Evolutionary conservation across 148 eudicot genomes (phyloP).

Genomic region (Pouteria glomerata): DNA sequence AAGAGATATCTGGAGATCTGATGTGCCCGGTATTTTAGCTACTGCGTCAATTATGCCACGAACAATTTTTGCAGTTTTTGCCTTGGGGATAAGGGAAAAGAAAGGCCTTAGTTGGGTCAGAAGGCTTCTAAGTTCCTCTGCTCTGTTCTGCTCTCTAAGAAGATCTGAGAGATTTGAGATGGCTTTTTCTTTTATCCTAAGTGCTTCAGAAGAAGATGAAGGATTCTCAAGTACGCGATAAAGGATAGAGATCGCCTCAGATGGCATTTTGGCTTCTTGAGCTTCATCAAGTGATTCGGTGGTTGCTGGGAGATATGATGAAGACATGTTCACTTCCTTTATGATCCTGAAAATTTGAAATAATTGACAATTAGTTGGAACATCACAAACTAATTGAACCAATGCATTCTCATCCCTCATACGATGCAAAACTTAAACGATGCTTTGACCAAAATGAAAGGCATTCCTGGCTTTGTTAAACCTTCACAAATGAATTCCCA

Average conservation of each 20-base stretch:
- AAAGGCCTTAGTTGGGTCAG: constrained; percentile 36
- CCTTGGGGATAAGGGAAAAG: constrained; percentile 36
- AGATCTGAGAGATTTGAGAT: constrained; percentile 31
- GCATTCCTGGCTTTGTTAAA: background rate
- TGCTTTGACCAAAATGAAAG: background rate
- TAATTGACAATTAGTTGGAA: background rate
- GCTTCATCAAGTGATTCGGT: constrained; percentile 30
- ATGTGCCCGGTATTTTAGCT: constrained; percentile 34
- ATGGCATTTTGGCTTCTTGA: constrained; percentile 28
- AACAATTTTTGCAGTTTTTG: constrained; percentile 40
- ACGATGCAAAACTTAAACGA: background rate
- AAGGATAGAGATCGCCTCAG: constrained; percentile 29
- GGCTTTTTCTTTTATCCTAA: constrained; percentile 32
- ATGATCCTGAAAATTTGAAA: constrained; percentile 9
- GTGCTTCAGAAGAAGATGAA: constrained; percentile 31
- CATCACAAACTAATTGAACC: background rate
- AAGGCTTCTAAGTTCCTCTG: constrained; percentile 30
- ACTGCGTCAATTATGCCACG: constrained; percentile 29
- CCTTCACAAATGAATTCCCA: background rate
- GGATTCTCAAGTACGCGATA: constrained; percentile 30
- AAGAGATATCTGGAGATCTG: constrained; percentile 37
- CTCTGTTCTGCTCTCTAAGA: constrained; percentile 26
- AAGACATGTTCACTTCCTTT: constrained; percentile 22
- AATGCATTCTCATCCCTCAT: background rate
- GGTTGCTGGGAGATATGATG: constrained; percentile 33